Evolutionary conservation across 148 eudicot genomes (phyloP), one percentile per base, ranked within the genome.

Genomic region (Talinum fruticosum): DNA sequence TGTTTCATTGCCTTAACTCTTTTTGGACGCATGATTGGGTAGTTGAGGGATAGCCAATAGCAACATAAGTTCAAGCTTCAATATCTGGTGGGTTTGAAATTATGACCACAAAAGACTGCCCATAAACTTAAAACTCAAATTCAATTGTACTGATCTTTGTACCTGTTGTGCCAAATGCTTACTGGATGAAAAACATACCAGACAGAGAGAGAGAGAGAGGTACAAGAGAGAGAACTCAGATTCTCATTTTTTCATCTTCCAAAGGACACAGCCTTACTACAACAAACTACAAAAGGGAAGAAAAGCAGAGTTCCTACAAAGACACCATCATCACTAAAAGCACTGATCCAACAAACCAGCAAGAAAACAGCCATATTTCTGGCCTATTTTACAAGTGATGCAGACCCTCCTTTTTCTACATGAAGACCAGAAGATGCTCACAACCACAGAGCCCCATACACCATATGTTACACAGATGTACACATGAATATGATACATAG

Each of bases 371-470:
- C 64, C 29, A 29, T 24, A 62, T 62, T 29, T 62, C 18, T 30
- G 62, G 59, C 78, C 53, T 71, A 70, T 78, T 23, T 78, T 71
- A 78, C 81, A 79, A 64, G 71, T 5, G 15, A 1, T 0, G 21
- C 66, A 28, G 65, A 35, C 71, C 18, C 72, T 33, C 21, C 44
- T 38, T 61, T 24, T 24, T 38, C 66, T 26, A n/a, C 19, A 69
- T 62, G 34, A 33, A 8, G 19, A 67, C 32, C 34, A 36, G 38
- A 66, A 72, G 10, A 62, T 12, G 6, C 66, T 29, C 69, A 12
- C n/a, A 37, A 51, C 66, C 66, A 24, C 66, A 76, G 14, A 24
- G 76, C 66, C 66, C 62, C 45, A 38, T 54, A 71, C 41, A 49
- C 73, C 77, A 75, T 29, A 64, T 66, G 62, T 65, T 38, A 54